Base-by-base conservation (phyloP, 2,329 filamentous ascomycete genomes). In the Juglanconis sp. region DNA sequence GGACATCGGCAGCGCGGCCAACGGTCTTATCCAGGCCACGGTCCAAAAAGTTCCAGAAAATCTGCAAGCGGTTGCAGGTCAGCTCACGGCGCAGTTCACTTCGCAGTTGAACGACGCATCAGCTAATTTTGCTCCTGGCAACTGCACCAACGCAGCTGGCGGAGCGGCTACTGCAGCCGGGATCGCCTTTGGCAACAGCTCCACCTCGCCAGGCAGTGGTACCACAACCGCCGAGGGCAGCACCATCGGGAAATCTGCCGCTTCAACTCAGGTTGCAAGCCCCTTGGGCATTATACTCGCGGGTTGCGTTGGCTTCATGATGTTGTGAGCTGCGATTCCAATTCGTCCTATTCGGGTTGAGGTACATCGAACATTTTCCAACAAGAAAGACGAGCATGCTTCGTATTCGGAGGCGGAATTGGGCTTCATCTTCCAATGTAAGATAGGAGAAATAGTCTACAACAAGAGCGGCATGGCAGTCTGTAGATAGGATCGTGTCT, bases 11-110 rank as follows among this genome's bases (percentile, higher is more conserved):
- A 50, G 36, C 2, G 63, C 63, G 57, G 68, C 68, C 4, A 48
- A 68, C 60, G 59, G 56, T n/a, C 69, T 73, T 31, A 72, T 71
- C 57, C 59, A 67, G n/a, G 57, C 69, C 38, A 64, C 71, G 42
- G 67, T 73, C 24, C 32, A 34, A 54, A 72, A 72, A 67, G 67
- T 72, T 2, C 71, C 71, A 35, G 54, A 63, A 17, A 66, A 63
- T 7, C 67, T 68, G 15, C 71, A 71, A 65, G 36, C 51, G 30
- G 65, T 73, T 49, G 71, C 71, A 50, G 32, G 60, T 48, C 53
- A 61, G 54, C 67, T 73, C 13, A 68, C 70, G 10, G 53, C 52
- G 3, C 61, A 65, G 51, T 66, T 73, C 49, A 65, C 65, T 40
- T 47, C 65, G 44, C 64, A 66, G 36, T 64, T 73, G 8, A 24